Conservation (phyloP, 106 monocot genomes). For the Ottelia alismoides region DNA sequence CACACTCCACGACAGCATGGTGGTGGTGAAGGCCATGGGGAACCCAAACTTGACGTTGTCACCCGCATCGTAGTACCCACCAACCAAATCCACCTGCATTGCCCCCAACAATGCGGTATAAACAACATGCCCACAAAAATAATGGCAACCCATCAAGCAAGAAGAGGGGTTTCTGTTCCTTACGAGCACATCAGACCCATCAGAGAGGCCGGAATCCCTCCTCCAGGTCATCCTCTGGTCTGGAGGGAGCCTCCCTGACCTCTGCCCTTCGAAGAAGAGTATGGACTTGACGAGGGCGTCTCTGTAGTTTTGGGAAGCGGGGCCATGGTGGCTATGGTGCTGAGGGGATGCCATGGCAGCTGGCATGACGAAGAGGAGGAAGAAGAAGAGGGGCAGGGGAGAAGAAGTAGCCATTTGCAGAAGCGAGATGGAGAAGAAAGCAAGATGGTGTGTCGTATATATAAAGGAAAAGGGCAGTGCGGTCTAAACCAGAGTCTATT, state of each 20-base stretch:
- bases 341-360: background rate
- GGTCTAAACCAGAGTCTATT: too few relatives aligned
- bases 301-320: background rate
- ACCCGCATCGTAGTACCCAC: constrained; percentile 64
- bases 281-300: constrained; percentile 8
- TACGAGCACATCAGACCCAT: constrained; percentile 1
- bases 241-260: constrained; percentile 7
- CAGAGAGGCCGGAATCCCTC: constrained; percentile 5
- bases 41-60: constrained; percentile 51
- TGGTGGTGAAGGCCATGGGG: constrained; percentile 61
- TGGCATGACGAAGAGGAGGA: constrained; percentile 1
- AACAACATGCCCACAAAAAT: too few relatives aligned
- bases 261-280: constrained; percentile 8
- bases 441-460: too few relatives aligned
- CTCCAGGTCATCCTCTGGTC: constrained; percentile 10
- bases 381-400: background rate
- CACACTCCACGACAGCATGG: constrained; percentile 59
- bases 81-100: constrained; percentile 40
- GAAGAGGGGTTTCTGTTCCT: background rate
- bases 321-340: background rate
- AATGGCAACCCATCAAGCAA: too few relatives aligned
- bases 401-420: background rate
- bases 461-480: too few relatives aligned
- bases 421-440: background rate
- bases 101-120: constrained; percentile 44